A percentile compares a stretch with the other conserved stretches of the same genome.
Evolutionary conservation across 208 protist species (phyloP).

Genomic region (Spongospora subterranea): DNA sequence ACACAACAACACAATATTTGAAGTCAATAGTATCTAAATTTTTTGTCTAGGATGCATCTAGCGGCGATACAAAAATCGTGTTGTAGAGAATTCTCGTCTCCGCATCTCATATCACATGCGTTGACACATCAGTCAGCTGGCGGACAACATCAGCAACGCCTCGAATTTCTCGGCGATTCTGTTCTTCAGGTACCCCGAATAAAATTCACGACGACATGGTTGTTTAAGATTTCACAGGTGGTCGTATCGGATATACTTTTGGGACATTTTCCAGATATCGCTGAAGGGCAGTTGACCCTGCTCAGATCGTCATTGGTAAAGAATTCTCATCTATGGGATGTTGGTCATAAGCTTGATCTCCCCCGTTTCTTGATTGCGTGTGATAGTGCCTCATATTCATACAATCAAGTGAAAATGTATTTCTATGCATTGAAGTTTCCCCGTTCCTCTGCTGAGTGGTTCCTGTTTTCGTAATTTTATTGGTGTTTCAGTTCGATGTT

Average conservation of each 20-base stretch:
- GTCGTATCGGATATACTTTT: neutral
- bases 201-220: neutral
- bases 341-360: neutral
- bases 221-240: neutral
- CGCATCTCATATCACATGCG: neutral
- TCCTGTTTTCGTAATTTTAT: neutral
- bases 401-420: no score
- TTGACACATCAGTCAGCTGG: neutral
- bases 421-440: no score
- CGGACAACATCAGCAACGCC: neutral
- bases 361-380: no score
- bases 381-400: no score
- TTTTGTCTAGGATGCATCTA: neutral
- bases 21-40: neutral
- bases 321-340: neutral
- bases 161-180: neutral
- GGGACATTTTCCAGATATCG: neutral
- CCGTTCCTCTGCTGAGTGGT: no score
- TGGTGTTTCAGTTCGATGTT: no score
- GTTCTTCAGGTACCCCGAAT: neutral
- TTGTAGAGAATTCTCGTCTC: neutral
- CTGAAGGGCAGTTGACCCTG: neutral
- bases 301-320: neutral
- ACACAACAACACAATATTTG: no score
- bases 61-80: neutral